A percentile compares a stretch with the other conserved stretches of the same genome.
These are phyloP conservation scores for Claviceps sp. DNA, from an alignment of 2,329 filamentous ascomycete species.

Conservation along the genomic window DNA sequence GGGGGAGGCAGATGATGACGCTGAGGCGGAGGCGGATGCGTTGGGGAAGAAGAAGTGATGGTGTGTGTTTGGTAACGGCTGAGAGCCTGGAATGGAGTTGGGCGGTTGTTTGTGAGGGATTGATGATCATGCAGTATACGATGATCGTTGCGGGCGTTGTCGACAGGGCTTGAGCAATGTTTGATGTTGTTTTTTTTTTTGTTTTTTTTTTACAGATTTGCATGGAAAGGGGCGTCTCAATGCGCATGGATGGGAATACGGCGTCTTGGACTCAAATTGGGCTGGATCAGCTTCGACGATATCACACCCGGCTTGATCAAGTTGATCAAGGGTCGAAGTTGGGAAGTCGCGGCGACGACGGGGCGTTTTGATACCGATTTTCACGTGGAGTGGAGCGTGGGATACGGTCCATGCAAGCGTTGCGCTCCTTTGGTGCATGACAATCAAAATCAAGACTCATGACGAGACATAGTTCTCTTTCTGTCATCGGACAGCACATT, in stretches of 20 bases:
- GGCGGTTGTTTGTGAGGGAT: background rate
- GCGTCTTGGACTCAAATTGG: background rate
- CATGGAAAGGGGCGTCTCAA: background rate
- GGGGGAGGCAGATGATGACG: slow-evolving; percentile 39
- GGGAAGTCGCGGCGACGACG: background rate
- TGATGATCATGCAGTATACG: background rate
- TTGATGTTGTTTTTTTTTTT: no score
- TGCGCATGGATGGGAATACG: background rate
- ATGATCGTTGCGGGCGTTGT: no score
- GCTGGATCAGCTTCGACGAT: background rate
- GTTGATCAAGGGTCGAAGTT: background rate
- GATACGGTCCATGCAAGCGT: no score
- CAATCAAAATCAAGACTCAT: no score
- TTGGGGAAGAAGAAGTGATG: slow-evolving; percentile 24
- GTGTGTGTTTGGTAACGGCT: no score
- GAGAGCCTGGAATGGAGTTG: background rate
- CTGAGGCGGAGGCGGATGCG: slow-evolving; percentile 26
- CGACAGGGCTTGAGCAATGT: no score
- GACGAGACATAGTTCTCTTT: no score
- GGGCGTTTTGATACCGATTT: background rate
- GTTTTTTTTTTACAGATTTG: no score
- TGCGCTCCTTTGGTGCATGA: no score
- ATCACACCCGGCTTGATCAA: background rate
- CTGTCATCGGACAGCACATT: no score
- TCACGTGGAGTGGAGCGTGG: no score